Evolutionary conservation across 2,329 filamentous ascomycete genomes (phyloP).

Genomic region (Diplodia scrobiculata): DNA sequence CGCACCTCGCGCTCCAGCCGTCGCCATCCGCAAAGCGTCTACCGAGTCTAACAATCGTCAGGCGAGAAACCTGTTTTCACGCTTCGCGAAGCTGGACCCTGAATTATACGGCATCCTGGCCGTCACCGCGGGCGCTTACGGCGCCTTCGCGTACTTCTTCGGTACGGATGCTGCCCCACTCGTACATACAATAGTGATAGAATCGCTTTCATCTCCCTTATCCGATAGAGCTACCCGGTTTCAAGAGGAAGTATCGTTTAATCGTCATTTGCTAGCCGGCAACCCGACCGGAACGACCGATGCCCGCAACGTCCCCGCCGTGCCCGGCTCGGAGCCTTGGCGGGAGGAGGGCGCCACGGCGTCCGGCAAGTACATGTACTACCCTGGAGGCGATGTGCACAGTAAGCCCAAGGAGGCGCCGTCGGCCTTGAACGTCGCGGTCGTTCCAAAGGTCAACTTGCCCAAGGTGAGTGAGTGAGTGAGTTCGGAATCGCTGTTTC

Average conservation of each 20-base stretch:
- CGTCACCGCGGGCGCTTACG: background rate
- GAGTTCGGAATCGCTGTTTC: background rate
- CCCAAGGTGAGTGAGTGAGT: conserved; percentile 60
- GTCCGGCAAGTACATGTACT: conserved; percentile 63
- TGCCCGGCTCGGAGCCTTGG: conserved; percentile 79
- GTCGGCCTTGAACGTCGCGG: conserved; percentile 89
- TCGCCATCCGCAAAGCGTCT: conserved; percentile 2
- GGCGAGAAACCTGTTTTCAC: background rate
- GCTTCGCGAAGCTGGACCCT: conserved; percentile 12
- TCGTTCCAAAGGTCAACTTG: conserved; percentile 89
- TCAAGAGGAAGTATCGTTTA: too few species aligned
- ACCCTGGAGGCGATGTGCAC: conserved; percentile 76
- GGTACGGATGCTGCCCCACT: background rate
- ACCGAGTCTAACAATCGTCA: background rate
- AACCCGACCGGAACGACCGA: background rate
- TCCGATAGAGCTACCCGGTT: too few species aligned
- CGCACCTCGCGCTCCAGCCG: too few species aligned
- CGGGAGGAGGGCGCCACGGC: conserved; percentile 64
- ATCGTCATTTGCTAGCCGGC: background rate
- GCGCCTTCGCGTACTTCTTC: conserved; percentile 5
- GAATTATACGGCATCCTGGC: conserved; percentile 4
- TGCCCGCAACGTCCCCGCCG: background rate
- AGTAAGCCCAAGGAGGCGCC: conserved; percentile 78
- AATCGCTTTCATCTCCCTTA: too few species aligned
- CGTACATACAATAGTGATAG: too few species aligned